Percentiles rank a stretch among this genome's conserved stretches.
Conservation (phyloP, 805 yeast species). For the Hanseniaspora opuntiae region DNA sequence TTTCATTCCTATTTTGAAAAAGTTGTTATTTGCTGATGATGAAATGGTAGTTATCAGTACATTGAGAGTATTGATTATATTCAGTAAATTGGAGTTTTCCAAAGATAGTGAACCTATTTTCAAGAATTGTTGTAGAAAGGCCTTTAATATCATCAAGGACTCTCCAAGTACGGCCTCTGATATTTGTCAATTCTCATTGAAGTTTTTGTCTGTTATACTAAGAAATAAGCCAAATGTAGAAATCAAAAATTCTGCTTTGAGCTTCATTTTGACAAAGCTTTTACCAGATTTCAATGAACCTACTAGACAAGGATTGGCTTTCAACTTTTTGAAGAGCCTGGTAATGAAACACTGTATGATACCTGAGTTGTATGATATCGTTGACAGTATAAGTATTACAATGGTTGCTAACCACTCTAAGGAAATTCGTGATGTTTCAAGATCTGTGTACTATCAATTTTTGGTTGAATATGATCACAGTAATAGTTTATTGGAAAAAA, state of each 20-base stretch:
- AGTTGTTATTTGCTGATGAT: slow-evolving; percentile 47
- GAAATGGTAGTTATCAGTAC: slow-evolving; percentile 67
- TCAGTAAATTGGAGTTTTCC: slow-evolving; percentile 51
- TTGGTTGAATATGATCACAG: slow-evolving; percentile 93
- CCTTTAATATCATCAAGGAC: slow-evolving; percentile 52
- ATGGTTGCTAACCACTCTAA: slow-evolving; percentile 82
- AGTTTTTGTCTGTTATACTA: slow-evolving; percentile 56
- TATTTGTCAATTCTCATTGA: slow-evolving; percentile 65
- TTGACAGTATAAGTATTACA: slow-evolving; percentile 66
- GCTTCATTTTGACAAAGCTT: slow-evolving; percentile 56
- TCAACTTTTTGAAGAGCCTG: slow-evolving; percentile 69
- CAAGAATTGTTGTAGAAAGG: slow-evolving; percentile 46
- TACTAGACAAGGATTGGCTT: slow-evolving; percentile 73
- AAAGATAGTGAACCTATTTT: slow-evolving; percentile 35
- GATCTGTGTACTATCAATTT: slow-evolving; percentile 72
- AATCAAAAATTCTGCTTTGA: slow-evolving; percentile 56
- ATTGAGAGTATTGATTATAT: slow-evolving; percentile 45
- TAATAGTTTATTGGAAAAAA: slow-evolving; percentile 66
- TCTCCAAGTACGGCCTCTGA: slow-evolving; percentile 68
- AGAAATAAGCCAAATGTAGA: slow-evolving; percentile 50
- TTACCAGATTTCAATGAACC: slow-evolving; percentile 87
- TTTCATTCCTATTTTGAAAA: slow-evolving; percentile 59
- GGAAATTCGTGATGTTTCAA: slow-evolving; percentile 70
- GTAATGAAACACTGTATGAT: slow-evolving; percentile 57
- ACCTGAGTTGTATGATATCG: slow-evolving; percentile 80